Percentiles rank a stretch among this genome's conserved stretches.
These are phyloP conservation scores for Boletellus emodensis DNA, from an alignment of 768 basidiomycete species.

Conservation along the genomic window DNA sequence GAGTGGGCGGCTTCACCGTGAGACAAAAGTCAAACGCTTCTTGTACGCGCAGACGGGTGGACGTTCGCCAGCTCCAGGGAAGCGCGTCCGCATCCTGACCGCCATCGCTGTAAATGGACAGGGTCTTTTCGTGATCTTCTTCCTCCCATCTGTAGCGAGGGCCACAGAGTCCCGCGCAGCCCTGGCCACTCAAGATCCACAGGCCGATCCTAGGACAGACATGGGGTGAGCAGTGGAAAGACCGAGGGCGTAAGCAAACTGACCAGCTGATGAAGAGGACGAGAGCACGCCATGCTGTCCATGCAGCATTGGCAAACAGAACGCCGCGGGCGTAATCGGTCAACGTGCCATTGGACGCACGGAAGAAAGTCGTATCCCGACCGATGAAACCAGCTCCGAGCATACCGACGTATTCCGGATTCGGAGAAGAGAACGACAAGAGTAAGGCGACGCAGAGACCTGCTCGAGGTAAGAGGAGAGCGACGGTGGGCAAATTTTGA, in stretches of 20 bases:
- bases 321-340: constrained; percentile 77
- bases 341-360: constrained; percentile 55
- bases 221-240: background rate
- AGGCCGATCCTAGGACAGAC: constrained; percentile 57
- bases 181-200: constrained; percentile 74
- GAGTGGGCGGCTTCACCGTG: constrained; percentile 35
- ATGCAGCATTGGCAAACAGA: constrained; percentile 73
- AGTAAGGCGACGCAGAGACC: constrained; percentile 70
- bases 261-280: constrained; percentile 71
- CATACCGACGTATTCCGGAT: constrained; percentile 44
- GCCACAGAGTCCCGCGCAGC: constrained; percentile 79
- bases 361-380: constrained; percentile 77
- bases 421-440: constrained; percentile 54
- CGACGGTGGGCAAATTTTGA: constrained; percentile 80
- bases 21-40: constrained; percentile 83
- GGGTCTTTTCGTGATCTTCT: constrained; percentile 60
- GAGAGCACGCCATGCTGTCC: constrained; percentile 73
- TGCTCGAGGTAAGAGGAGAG: constrained; percentile 79
- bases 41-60: constrained; percentile 64
- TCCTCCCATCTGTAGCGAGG: constrained; percentile 85
- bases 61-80: constrained; percentile 77
- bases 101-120: constrained; percentile 46
- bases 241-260: background rate
- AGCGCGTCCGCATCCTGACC: constrained; percentile 45
- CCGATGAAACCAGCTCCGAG: constrained; percentile 44